These are phyloP conservation scores for Sporothrix pseudoabietina DNA, from an alignment of 2,329 filamentous ascomycete genomes.

Conservation along the genomic window DNA sequence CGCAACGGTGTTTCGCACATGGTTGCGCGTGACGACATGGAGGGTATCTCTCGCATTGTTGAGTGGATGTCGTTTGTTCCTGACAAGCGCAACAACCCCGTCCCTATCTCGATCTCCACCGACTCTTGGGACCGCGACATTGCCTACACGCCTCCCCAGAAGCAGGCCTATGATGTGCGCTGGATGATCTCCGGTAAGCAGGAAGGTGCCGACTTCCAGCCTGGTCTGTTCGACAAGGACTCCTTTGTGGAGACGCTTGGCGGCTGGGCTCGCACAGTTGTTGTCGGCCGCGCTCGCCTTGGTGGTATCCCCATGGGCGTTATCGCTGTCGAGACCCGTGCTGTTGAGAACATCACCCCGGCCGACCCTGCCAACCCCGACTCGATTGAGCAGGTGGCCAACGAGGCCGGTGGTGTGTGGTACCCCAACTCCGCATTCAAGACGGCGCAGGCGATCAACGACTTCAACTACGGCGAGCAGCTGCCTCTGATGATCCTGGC, in stretches of 20 bases:
- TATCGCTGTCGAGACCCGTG: slow-evolving; percentile 92
- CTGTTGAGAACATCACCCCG: slow-evolving; percentile 94
- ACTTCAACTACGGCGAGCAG: slow-evolving; percentile 99
- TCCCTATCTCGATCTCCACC: slow-evolving; percentile 83
- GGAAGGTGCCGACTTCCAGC: slow-evolving; percentile 80
- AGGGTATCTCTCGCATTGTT: slow-evolving; percentile 95
- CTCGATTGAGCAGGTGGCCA: slow-evolving; percentile 92
- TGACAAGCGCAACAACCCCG: slow-evolving; percentile 88
- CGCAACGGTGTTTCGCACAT: slow-evolving; percentile 99
- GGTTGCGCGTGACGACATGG: slow-evolving; percentile 96
- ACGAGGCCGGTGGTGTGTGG: slow-evolving; percentile 98
- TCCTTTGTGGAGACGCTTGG: slow-evolving; percentile 97
- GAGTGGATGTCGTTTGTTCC: slow-evolving; percentile 98
- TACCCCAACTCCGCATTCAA: slow-evolving; percentile 99
- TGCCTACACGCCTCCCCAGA: slow-evolving; percentile 76
- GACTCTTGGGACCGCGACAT: slow-evolving; percentile 95
- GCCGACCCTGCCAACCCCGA: slow-evolving; percentile 98
- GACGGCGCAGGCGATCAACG: slow-evolving; percentile 96
- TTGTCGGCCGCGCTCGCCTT: slow-evolving; percentile 92
- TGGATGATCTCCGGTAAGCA: slow-evolving; percentile 90
- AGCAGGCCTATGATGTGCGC: slow-evolving; percentile 87
- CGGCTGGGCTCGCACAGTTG: slow-evolving; percentile 95
- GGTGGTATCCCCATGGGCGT: slow-evolving; percentile 98
- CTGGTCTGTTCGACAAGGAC: slow-evolving; percentile 92
- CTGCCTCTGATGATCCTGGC: slow-evolving; percentile 97